Evolutionary conservation across 1,284 basidiomycete species (phyloP), one percentile per base, ranked within the genome.

Genomic region (Apiotrichum mycotoxinovorans): DNA sequence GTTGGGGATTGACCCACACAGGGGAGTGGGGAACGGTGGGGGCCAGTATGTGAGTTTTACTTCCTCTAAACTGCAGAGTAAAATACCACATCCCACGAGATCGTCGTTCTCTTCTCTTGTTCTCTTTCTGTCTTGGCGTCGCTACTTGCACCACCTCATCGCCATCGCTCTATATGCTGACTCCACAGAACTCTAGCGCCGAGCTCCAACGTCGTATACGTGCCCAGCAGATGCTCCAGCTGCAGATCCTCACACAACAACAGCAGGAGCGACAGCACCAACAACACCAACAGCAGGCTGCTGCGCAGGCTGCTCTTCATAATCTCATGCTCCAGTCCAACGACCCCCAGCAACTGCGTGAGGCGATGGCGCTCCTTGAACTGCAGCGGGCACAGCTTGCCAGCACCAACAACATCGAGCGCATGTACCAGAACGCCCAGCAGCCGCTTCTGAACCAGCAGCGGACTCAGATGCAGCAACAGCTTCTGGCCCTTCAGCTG

Each of bases 1-100:
- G 56, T 49, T 73, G 22, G 67, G 69, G 2, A 35, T 73, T 43
- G 64, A 68, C 49, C 61, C 63, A 2, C 58, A 53, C 25, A 63
- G 65, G 9, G 40, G 30, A 30, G 30, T 30, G 17, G 43, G 33
- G 37, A 38, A 41, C 26, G 33, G 41, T 42, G 43, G 43, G 14
- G 25, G 38, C 25, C 26, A 30, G 23, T 45, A 40, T 34, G 38
- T 46, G 45, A 41, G 38, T 44, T 4, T 20, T 17, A 4, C 8
- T 7, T 17, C 4, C 41, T n/a, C n/a, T n/a, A n/a, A n/a, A n/a
- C n/a, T n/a, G n/a, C n/a, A n/a, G n/a, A n/a, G n/a, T n/a, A 30
- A 12, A 12, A 30, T 30, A 5, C 7, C 30, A 30, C 30, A 30
- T 30, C 30, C 12, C 30, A 30, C 30, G 30, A 5, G 30, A 12